These are phyloP conservation scores for Phytophthora colocasiae DNA, from an alignment of 352 stramenopile species.

Conservation along the genomic window DNA sequence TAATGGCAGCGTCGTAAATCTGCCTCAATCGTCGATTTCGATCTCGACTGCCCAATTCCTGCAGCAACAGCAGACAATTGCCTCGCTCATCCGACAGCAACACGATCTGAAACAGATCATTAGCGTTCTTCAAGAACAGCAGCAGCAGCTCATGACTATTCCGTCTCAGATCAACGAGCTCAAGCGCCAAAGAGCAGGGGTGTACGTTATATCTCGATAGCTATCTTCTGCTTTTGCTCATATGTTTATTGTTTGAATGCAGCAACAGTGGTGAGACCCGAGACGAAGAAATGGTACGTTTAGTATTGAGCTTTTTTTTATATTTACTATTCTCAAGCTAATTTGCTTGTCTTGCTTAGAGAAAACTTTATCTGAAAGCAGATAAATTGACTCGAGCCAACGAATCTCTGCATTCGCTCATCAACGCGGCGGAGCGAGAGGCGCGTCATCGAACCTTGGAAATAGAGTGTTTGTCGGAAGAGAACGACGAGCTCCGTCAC, in stretches of 20 bases:
- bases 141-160: constrained; percentile 78
- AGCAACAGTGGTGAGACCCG: constrained; percentile 37
- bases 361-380: constrained; percentile 67
- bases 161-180: constrained; percentile 73
- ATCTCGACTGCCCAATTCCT: constrained; percentile 79
- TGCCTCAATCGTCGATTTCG: constrained; percentile 63
- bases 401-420: constrained; percentile 67
- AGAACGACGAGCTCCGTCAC: constrained; percentile 79
- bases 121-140: constrained; percentile 74
- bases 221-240: constrained; percentile 3
- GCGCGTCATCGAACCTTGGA: constrained; percentile 67
- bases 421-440: constrained; percentile 70
- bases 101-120: constrained; percentile 88
- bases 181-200: constrained; percentile 56
- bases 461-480: constrained; percentile 77
- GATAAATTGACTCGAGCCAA: constrained; percentile 64
- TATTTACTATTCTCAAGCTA: constrained; percentile 2
- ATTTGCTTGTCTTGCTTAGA: constrained; percentile 34
- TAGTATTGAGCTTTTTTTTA: neutral
- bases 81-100: constrained; percentile 81
- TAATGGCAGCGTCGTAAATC: constrained; percentile 23
- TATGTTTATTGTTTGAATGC: constrained; percentile 13
- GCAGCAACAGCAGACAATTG: constrained; percentile 86
- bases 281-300: constrained; percentile 65
- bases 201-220: constrained; percentile 36